phyloP scores from a whole-genome alignment of 2,329 filamentous ascomycete species.

The Diaporthe ilicicola region DNA sequence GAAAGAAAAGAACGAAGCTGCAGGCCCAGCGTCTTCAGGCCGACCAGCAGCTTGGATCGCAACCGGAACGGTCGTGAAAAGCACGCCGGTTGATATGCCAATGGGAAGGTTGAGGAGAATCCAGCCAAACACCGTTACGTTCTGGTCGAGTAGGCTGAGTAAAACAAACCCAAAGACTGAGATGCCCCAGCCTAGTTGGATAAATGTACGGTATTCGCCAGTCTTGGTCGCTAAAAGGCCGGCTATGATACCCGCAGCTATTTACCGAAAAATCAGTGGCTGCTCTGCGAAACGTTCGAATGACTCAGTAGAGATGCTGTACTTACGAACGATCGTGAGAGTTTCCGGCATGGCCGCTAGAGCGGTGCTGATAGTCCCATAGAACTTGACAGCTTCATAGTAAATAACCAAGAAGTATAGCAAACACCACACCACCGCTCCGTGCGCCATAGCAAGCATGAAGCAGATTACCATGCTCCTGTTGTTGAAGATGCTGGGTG shows the following conservation, averaged over 20 bases:
- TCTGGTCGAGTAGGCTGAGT: constrained; percentile 29
- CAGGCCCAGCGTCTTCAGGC: constrained; percentile 32
- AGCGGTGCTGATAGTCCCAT: constrained; percentile 31
- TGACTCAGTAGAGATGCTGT: fast-evolving
- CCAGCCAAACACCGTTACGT: constrained; percentile 26
- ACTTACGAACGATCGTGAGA: constrained; percentile 31
- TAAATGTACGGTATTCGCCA: constrained; percentile 33
- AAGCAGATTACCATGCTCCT: constrained; percentile 21
- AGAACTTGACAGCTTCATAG: constrained; percentile 36
- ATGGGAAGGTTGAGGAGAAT: constrained; percentile 27
- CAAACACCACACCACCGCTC: constrained; percentile 7
- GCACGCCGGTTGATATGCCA: constrained; percentile 35
- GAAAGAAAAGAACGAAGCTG: constrained; percentile 27
- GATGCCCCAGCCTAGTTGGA: constrained; percentile 36
- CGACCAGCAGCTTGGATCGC: constrained; percentile 35
- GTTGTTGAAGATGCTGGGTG: constrained; percentile 7
- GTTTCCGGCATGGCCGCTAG: constrained; percentile 35
- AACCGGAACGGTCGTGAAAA: constrained; percentile 35
- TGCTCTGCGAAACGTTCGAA: too few relatives aligned
- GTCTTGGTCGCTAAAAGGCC: constrained; percentile 33
- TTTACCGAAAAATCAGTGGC: neutral
- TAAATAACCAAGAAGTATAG: constrained; percentile 28
- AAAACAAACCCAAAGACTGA: constrained; percentile 26
- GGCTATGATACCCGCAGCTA: constrained; percentile 31
- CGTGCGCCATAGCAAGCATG: neutral